Evolutionary conservation across 148 eudicot species (phyloP).

Genomic region (Nepenthes mirabilis): DNA sequence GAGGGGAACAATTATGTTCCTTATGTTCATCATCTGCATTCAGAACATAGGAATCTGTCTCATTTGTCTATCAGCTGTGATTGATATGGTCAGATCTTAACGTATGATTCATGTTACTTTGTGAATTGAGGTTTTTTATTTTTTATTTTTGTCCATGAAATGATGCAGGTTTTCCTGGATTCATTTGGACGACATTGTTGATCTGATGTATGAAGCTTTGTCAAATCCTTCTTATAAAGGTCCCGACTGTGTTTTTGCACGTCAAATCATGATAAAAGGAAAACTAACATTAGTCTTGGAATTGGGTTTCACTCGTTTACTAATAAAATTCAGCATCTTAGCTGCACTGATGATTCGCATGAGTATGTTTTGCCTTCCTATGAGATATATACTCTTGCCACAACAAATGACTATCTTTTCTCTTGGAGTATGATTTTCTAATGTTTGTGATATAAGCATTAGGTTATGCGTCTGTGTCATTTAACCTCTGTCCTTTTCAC

Average conservation of each 20-base stretch:
- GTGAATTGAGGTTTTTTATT: neutral
- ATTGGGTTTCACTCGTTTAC: too few relatives aligned
- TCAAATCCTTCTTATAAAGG: constrained; percentile 78
- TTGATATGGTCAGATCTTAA: neutral
- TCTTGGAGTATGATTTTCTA: too few relatives aligned
- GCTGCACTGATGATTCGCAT: too few relatives aligned
- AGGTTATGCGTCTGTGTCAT: too few relatives aligned
- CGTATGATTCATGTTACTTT: neutral
- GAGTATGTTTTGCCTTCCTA: too few relatives aligned
- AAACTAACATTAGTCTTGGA: too few relatives aligned
- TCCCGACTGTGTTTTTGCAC: constrained; percentile 4
- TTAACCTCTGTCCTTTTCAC: too few relatives aligned
- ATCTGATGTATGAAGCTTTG: constrained; percentile 78
- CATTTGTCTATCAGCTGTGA: neutral
- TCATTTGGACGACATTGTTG: constrained; percentile 90
- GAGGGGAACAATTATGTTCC: neutral
- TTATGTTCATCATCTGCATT: neutral
- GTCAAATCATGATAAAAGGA: neutral
- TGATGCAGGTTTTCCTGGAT: constrained; percentile 95
- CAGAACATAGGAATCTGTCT: neutral
- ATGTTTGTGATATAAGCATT: too few relatives aligned
- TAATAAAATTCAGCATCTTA: too few relatives aligned
- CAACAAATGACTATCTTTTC: too few relatives aligned
- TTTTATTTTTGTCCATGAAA: neutral
- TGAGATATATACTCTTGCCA: too few relatives aligned